Base-by-base conservation (phyloP, 805 yeast species). In the Kodamaea kakaduensis region DNA sequence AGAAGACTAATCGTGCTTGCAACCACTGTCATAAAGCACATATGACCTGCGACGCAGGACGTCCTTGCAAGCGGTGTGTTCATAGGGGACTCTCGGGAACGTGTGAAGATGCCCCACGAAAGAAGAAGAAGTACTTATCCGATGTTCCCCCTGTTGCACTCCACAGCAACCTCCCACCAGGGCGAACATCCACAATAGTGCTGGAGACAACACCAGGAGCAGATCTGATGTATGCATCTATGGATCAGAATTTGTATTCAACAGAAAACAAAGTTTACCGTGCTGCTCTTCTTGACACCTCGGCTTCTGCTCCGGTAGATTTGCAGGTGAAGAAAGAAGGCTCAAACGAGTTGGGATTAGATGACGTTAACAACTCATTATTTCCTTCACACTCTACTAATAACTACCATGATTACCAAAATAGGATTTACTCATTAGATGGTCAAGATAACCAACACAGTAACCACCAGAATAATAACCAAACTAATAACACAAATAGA, bases 41-140 rank as follows among this genome's bases (percentile, higher is more conserved):
- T 56, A 77, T 89, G 69, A 85, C 97, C 0, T 90, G 98, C 58
- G 96, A 89, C 48, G 75, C 79, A 38, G 73, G 64, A 53, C 75
- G 95, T 24, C 95, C 95, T 0, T 90, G 98, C 51, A 71, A 72
- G 36, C 59, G 96, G 32, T 90, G 98, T 57, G 56, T 82, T 3
- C 68, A 67, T 18, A 69, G 87, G 50, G 90, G 89, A 0, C 59
- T 87, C 10, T 73, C 70, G 1, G 73, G 64, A 10, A 68, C 84
- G 0, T 90, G 97, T 61, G 76, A 75, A 20, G 97, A 93, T 61
- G 96, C 96, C 4, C 93, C 93, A 2, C 65, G 97, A 31, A 88
- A 87, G 59, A 70, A 77, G 43, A 84, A 84, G 61, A 90, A 90
- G 56, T 89, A 89, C 45, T 58, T 89, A 36, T 67, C 75, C 19